Percentiles rank a stretch among this genome's conserved stretches.
Evolutionary conservation across 2,329 filamentous ascomycete genomes (phyloP).

Genomic region (Cytospora paraplurivora): DNA sequence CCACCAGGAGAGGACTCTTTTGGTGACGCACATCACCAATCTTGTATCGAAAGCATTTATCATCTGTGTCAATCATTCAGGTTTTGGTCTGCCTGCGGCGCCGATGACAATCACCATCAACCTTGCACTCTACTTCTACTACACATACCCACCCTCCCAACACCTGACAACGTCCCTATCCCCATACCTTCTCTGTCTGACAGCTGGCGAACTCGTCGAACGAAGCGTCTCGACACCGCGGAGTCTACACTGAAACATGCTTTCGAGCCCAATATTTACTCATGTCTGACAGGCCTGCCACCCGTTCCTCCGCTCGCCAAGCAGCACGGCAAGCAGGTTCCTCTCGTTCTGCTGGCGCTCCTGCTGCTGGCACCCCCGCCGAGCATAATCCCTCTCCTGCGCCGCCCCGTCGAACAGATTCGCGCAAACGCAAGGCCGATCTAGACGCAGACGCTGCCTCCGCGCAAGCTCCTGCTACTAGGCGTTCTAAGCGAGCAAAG

Average conservation of each 20-base stretch:
- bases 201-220: slow-evolving; percentile 23
- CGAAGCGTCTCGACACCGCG: slow-evolving; percentile 21
- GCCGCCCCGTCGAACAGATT: slow-evolving; percentile 43
- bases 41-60: not conserved
- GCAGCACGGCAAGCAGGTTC: slow-evolving; percentile 66
- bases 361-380: slow-evolving; percentile 44
- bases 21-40: slow-evolving; percentile 1
- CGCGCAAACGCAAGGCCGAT: slow-evolving; percentile 75
- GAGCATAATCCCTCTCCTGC: slow-evolving; percentile 44
- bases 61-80: slow-evolving; percentile 4
- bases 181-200: slow-evolving; percentile 29
- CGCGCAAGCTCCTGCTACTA: slow-evolving; percentile 44
- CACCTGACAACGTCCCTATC: not conserved
- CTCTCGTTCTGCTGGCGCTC: slow-evolving; percentile 45
- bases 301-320: slow-evolving; percentile 91
- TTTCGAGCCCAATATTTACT: slow-evolving; percentile 51
- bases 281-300: slow-evolving; percentile 84
- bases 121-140: slow-evolving; percentile 6
- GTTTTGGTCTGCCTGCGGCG: not conserved
- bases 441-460: slow-evolving; percentile 45
- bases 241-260: slow-evolving; percentile 30
- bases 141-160: slow-evolving; percentile 1
- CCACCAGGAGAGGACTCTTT: slow-evolving; percentile 14
- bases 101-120: slow-evolving; percentile 12
- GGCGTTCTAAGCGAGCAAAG: slow-evolving; percentile 73